Conservation (phyloP, 805 yeast species). For the Hagleromyces aurorensis region DNA sequence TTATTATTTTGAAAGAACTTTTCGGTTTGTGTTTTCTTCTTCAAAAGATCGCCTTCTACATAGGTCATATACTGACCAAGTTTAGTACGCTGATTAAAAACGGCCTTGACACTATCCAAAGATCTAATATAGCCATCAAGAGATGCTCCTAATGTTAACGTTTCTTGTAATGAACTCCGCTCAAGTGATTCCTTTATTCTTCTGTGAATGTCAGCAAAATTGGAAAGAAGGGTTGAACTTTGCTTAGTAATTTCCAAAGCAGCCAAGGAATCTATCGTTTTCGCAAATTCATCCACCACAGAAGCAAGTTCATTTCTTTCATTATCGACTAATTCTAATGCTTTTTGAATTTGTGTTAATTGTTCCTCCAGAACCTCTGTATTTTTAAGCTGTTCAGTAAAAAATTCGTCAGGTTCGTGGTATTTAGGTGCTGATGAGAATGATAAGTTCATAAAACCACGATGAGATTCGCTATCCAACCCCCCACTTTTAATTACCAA, state of each 20-base stretch:
- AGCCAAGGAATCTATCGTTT: constrained; percentile 50
- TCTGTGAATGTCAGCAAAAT: constrained; percentile 65
- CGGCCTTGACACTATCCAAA: constrained; percentile 63
- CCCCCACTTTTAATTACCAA: constrained; percentile 24
- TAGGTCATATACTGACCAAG: constrained; percentile 39
- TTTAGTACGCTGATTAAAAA: constrained; percentile 68
- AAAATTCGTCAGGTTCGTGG: constrained; percentile 72
- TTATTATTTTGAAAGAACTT: constrained; percentile 37
- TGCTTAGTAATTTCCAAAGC: constrained; percentile 66
- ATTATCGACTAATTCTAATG: constrained; percentile 63
- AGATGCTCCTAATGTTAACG: constrained; percentile 77
- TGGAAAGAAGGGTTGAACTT: constrained; percentile 53
- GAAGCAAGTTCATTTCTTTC: constrained; percentile 69
- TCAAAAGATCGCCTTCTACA: constrained; percentile 41
- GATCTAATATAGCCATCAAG: constrained; percentile 80
- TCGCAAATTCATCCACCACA: constrained; percentile 61
- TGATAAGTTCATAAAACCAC: constrained; percentile 55
- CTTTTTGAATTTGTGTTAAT: constrained; percentile 56
- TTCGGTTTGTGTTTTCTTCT: constrained; percentile 40
- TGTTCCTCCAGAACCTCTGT: constrained; percentile 68
- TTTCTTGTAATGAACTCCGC: constrained; percentile 75
- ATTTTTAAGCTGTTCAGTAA: constrained; percentile 58
- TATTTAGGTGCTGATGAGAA: constrained; percentile 62
- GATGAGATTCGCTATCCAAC: constrained; percentile 47
- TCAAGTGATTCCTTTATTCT: constrained; percentile 67